Conservation (phyloP, 495 filamentous ascomycete genomes). For the Penicillium paxilli region DNA sequence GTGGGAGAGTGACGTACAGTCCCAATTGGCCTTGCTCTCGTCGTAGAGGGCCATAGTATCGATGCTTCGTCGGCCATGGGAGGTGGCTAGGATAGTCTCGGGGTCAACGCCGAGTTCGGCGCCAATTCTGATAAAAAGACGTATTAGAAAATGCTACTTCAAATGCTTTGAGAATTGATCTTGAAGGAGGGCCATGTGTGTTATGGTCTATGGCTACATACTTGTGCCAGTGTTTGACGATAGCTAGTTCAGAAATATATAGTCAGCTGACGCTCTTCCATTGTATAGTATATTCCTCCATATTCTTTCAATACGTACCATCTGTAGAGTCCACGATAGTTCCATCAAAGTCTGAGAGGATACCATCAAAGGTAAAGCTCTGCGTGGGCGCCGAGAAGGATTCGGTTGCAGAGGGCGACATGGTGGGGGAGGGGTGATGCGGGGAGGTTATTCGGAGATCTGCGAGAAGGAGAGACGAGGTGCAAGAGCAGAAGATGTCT, state of each 20-base stretch:
- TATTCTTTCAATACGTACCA: conserved; percentile 20
- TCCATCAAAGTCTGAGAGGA: conserved; percentile 93
- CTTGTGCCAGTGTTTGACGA: conserved; percentile 90
- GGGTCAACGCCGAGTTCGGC: conserved; percentile 81
- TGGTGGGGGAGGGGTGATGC: conserved; percentile 27
- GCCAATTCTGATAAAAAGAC: conserved; percentile 59
- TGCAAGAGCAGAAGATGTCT: not conserved
- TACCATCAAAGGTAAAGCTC: conserved; percentile 65
- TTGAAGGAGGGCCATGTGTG: too few species aligned
- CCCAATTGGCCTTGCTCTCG: conserved; percentile 82
- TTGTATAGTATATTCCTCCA: not conserved
- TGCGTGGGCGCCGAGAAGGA: conserved; percentile 62
- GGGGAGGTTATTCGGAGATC: conserved; percentile 4
- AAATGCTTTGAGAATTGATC: too few species aligned
- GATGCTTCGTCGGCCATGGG: conserved; percentile 84
- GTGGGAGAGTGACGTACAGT: conserved; percentile 60
- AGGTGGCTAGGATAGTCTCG: conserved; percentile 77
- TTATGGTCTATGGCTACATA: too few species aligned
- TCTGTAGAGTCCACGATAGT: conserved; percentile 49
- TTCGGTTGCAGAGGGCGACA: conserved; percentile 31
- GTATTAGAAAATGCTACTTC: not conserved
- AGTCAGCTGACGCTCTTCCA: conserved; percentile 9
- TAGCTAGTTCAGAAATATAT: conserved; percentile 53
- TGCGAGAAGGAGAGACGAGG: too few species aligned
- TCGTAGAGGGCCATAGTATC: conserved; percentile 75